Percentiles rank a stretch among this genome's conserved stretches.
phyloP scores from a whole-genome alignment of 805 yeast species.

The Teunomyces gatunensis region DNA sequence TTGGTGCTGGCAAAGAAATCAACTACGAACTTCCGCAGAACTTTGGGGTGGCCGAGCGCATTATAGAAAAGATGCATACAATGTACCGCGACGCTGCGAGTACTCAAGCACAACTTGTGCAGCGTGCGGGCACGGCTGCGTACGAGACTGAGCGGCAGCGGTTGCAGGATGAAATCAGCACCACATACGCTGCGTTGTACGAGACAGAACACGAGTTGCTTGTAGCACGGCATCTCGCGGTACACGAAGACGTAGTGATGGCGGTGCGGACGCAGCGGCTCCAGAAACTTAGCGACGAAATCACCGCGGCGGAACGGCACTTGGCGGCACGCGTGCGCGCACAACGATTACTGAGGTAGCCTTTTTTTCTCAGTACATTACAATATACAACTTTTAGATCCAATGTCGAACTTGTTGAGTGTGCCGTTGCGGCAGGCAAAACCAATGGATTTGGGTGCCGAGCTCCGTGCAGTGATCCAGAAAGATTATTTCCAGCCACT shows the following conservation, averaged over 20 bases:
- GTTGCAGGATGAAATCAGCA: constrained; percentile 9
- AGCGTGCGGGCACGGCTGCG: constrained; percentile 5
- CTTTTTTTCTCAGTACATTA: not conserved
- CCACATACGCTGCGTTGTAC: constrained; percentile 9
- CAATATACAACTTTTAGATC: not conserved
- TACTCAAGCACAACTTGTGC: not conserved
- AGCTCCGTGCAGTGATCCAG: constrained; percentile 44
- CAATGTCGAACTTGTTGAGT: constrained; percentile 39
- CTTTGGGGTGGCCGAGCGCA: constrained; percentile 15
- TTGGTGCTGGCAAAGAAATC: not conserved
- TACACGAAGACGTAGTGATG: constrained; percentile 19
- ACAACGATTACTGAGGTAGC: not conserved
- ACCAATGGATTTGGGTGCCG: constrained; percentile 37
- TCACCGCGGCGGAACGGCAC: not conserved
- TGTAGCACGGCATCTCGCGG: constrained; percentile 6
- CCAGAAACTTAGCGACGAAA: constrained; percentile 22
- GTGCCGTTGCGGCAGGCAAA: constrained; percentile 52
- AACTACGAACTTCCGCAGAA: constrained; percentile 13
- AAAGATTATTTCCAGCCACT: constrained; percentile 44
- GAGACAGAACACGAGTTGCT: constrained; percentile 16
- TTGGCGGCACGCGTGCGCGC: not conserved
- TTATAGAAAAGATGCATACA: constrained; percentile 16
- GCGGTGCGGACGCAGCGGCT: constrained; percentile 18
- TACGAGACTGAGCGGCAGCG: constrained; percentile 4
- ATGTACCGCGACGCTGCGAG: constrained; percentile 8